Evolutionary conservation across 345 rosid species (phyloP), one percentile per base, ranked within the genome.

Genomic region (Ailanthus altissimus): DNA sequence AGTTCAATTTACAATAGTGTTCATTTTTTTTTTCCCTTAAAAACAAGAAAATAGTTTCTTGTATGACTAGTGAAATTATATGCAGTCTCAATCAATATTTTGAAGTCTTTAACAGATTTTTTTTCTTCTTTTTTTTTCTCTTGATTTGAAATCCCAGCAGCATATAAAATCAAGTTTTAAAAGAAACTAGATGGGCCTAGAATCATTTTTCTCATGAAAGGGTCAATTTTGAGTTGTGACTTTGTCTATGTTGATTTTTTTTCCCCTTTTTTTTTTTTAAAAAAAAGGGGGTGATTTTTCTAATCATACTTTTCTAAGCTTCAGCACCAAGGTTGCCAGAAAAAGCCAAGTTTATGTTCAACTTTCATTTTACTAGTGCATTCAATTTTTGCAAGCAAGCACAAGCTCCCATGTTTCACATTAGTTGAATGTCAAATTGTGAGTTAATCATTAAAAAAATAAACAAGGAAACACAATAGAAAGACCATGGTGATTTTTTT

Each of bases 251-350:
- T 1, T 32, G 2, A 32, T 32, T 32, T 32, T 3, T 32, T 32
- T 32, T 32, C 38, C 3, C 3, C 38, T 32, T 32, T 32, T 32
- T 32, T 32, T 32, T 32, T 32, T 32, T 32, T 32, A 1, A 32
- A 32, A 32, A 1, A 32, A 3, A 3, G 38, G 38, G 38, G 3
- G 38, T 32, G 38, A 32, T 28, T 38, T 64, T 50, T 40, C 46
- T 32, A 23, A 16, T 8, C 23, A 16, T 49, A 63, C 49, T 62
- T 50, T 40, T 50, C 70, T 51, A 59, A 66, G 51, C 83, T 81
- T 73, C 26, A 65, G 63, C 70, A 49, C 46, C 18, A 68, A 68
- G 67, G 49, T 67, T 76, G 67, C n/a, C 4, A 13, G 36, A 51
- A 26, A n/a, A n/a, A n/a, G n/a, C n/a, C n/a, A n/a, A n/a, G n/a